Evolutionary conservation across 768 basidiomycete genomes (phyloP).

Genomic region (Boletus barrowsii): DNA sequence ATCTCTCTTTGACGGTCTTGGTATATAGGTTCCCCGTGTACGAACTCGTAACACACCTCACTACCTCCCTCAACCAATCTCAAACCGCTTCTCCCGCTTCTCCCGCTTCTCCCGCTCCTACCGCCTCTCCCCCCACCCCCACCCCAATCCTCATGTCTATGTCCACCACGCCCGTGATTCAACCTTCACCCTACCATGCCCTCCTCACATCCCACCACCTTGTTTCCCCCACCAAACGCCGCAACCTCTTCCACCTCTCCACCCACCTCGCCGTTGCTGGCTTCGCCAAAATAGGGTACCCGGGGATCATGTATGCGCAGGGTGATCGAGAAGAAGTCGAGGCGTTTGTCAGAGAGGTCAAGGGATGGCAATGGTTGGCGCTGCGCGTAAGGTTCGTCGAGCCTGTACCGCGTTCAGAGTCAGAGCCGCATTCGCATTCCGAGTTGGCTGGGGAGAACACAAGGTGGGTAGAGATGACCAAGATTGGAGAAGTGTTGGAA

Average conservation of each 20-base stretch:
- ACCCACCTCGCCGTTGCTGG: constrained; percentile 52
- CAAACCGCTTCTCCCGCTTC: neutral
- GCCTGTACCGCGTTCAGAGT: constrained; percentile 12
- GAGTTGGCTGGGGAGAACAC: neutral
- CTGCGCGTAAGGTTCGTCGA: constrained; percentile 61
- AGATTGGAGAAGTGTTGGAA: constrained; percentile 65
- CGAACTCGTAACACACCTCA: constrained; percentile 54
- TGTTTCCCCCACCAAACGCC: constrained; percentile 60
- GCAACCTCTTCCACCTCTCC: constrained; percentile 54
- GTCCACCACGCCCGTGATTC: too few species aligned
- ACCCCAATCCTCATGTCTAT: neutral
- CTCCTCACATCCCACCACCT: constrained; percentile 75
- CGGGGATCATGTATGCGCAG: neutral
- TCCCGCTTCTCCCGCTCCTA: too few species aligned
- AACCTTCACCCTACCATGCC: constrained; percentile 43
- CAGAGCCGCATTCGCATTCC: too few species aligned
- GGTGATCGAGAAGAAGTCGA: constrained; percentile 22
- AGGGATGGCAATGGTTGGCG: constrained; percentile 78
- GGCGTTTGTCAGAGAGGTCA: constrained; percentile 64
- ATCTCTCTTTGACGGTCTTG: neutral
- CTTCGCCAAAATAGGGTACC: constrained; percentile 60
- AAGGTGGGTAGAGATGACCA: constrained; percentile 63
- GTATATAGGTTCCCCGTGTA: constrained; percentile 55
- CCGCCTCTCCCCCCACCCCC: neutral
- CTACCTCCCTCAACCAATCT: constrained; percentile 53